Base-by-base conservation (phyloP, 2,329 filamentous ascomycete genomes). In the Biscogniauxia marginata region DNA sequence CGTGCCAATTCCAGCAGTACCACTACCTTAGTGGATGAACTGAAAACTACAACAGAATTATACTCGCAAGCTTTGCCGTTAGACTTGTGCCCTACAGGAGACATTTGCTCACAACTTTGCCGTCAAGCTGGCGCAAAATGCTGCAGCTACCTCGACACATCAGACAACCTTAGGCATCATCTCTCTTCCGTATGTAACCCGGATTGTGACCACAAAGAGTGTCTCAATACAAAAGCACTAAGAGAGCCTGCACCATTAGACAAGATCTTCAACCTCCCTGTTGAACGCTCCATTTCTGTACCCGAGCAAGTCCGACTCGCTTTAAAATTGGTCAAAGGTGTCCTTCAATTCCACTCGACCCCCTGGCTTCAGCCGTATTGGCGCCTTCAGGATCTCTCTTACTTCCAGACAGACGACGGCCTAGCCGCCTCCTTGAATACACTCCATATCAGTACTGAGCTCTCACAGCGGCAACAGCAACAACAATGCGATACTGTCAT, bases 191-290 rank as follows among this genome's bases (percentile, higher is more conserved):
- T 53, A 3, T 46, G 43, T 16, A 46, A n/a, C n/a, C 43, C 43
- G 20, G 2, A 30, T 9, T 58, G 56, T 6, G 56, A 58, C 18
- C 56, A 51, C 16, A 55, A 24, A 2, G 46, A 58, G 1, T 55
- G 56, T 49, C 43, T 55, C 20, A 55, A 47, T 8, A n/a, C 46
- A 20, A 52, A 53, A 34, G 44, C n/a, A 3, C 21, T 59, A 1
- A 24, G 51, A 13, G 57, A 56, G 1, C 57, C 56, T n/a, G n/a
- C 49, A 2, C 21, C 53, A 0, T 30, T 58, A 9, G 24, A 55
- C 46, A 23, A 39, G 4, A 53, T 58, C 39, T 55, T 73, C 66
- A 56, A 65, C 61, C 23, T 70, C 65, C 56, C 56, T 2, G 47
- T 58, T 4, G 56, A 58, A 24, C 45, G 39, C 18, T 47, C 53